Evolutionary conservation across 2,329 filamentous ascomycete genomes (phyloP).

Genomic region (Westerdykella ornata): DNA sequence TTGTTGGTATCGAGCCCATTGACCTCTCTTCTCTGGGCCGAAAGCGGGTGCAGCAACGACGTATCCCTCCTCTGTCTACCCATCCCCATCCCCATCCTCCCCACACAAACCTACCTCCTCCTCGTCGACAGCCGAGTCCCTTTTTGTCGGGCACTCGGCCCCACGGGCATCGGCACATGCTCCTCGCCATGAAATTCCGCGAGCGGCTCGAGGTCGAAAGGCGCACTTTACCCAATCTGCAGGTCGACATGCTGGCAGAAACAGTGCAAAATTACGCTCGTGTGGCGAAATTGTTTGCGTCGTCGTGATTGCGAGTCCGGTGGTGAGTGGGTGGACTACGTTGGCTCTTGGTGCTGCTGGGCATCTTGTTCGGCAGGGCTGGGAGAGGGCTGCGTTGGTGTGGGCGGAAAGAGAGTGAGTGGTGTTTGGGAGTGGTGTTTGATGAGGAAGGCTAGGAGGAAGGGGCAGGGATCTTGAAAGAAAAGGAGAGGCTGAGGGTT

Average conservation of each 20-base stretch:
- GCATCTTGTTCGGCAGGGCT: conserved; percentile 43
- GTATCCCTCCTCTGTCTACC: conserved; percentile 53
- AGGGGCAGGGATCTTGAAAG: conserved; percentile 37
- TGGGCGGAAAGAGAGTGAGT: conserved; percentile 47
- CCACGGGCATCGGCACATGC: conserved; percentile 53
- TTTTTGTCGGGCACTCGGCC: conserved; percentile 52
- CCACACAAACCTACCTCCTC: conserved; percentile 42
- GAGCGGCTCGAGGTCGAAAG: conserved; percentile 47
- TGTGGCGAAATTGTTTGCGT: conserved; percentile 53
- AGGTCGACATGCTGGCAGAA: conserved; percentile 28
- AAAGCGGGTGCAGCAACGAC: conserved; percentile 53
- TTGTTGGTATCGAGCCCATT: conserved; percentile 39
- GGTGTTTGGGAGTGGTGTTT: conserved; percentile 47
- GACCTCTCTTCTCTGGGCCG: conserved; percentile 45
- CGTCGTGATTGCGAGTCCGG: conserved; percentile 48
- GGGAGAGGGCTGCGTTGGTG: conserved; percentile 46
- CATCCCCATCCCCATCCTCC: conserved; percentile 47
- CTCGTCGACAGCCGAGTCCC: conserved; percentile 47
- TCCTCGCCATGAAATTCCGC: conserved; percentile 51
- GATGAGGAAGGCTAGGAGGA: conserved; percentile 26
- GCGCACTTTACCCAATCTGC: conserved; percentile 42
- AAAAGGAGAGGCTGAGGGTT: conserved; percentile 10
- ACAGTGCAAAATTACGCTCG: conserved; percentile 38
- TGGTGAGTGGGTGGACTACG: conserved; percentile 51
- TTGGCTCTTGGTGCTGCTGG: conserved; percentile 45